Evolutionary conservation across 345 rosid species (phyloP), one percentile per base, ranked within the genome.

Genomic region (Dimocarpus longan): DNA sequence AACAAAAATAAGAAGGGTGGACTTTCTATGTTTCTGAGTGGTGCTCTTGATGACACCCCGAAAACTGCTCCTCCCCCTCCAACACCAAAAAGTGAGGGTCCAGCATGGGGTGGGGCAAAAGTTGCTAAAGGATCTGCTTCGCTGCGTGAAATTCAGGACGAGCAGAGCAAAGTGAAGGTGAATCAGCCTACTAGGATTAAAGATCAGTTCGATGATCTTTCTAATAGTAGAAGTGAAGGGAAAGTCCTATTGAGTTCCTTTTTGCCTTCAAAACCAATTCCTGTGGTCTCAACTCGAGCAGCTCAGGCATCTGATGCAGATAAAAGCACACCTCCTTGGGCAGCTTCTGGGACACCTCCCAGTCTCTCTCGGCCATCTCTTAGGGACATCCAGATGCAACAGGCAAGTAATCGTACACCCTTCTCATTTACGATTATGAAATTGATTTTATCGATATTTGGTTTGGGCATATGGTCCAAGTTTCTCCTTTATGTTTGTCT

Each of bases 71-170:
- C 85, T 32, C 86, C 88, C 3, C 87, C 92, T 44, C 93, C 86
- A 69, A 83, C 86, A 71, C 94, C 98, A 2, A 90, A 81, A 86
- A 85, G 72, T 59, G 97, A 90, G 85, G 98, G 97, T 68, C 99
- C 97, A 73, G 99, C 86, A 8, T 96, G 99, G 98, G 99, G 98
- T 28, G 99, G 97, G 66, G 97, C 91, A 62, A 93, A 93, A 88
- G 73, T 91, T 74, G 79, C 92, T 18, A 96, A 91, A 52, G 99
- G 90, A 66, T 87, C 80, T 60, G 81, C 95, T 71, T 93, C 98
- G 3, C 97, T 94, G 63, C 93, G 97, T 10, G 94, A 85, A 82
- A 96, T 96, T 81, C 98, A 85, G 84, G 89, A 91, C 50, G 99
- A 96, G 80, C 99, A 96, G 89, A 91, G 89, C 87, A 93, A 89